These are phyloP conservation scores for Podospora pseudopauciseta DNA, from an alignment of 495 filamentous ascomycete genomes.

Conservation along the genomic window DNA sequence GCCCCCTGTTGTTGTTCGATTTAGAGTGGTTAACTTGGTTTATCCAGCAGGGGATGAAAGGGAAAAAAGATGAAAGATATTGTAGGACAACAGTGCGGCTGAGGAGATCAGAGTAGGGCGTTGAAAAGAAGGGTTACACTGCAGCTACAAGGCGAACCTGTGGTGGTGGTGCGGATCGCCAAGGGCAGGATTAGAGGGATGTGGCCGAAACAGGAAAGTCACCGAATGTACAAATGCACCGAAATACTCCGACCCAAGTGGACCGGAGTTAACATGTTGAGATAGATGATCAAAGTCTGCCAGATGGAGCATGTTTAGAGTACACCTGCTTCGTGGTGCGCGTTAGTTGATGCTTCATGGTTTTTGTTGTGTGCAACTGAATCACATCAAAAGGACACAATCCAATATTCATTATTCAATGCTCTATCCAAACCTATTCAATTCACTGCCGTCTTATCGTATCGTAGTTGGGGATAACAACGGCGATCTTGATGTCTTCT, in stretches of 20 bases:
- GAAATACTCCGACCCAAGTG: not conserved
- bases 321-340: too few species aligned
- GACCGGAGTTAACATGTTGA: not conserved
- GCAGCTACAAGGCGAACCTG: not conserved
- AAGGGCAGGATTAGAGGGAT: not conserved
- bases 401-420: not conserved
- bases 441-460: not conserved
- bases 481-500: conserved; percentile 12
- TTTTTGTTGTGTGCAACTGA: not conserved
- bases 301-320: too few species aligned
- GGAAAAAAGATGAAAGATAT: not conserved
- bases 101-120: not conserved
- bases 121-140: not conserved
- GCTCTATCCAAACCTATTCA: not conserved
- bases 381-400: not conserved
- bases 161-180: not conserved
- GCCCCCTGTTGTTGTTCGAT: not conserved
- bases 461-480: not conserved
- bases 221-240: not conserved
- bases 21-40: not conserved
- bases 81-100: not conserved
- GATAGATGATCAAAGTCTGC: not conserved
- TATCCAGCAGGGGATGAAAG: not conserved
- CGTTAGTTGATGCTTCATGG: too few species aligned
- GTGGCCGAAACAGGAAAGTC: not conserved